These are phyloP conservation scores for Lipomyces yamadae DNA, from an alignment of 805 yeast species.

Conservation along the genomic window DNA sequence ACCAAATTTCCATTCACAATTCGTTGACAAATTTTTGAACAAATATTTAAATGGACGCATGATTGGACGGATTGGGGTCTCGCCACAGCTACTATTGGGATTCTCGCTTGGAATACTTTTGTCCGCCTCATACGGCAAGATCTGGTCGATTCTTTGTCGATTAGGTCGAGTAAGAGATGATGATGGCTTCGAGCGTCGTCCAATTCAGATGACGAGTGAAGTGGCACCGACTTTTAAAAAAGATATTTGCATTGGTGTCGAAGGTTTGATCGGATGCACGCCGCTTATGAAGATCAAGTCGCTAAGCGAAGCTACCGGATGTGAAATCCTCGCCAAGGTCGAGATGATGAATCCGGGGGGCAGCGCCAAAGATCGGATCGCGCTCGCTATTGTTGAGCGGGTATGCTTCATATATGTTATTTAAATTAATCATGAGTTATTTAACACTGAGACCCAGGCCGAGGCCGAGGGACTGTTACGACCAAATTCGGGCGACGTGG, in stretches of 20 bases:
- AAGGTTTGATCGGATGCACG: constrained; percentile 86
- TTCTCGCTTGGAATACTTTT: constrained; percentile 12
- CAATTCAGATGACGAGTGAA: background rate
- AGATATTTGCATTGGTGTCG: constrained; percentile 57
- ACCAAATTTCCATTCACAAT: background rate
- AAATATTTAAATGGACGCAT: background rate
- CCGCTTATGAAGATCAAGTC: constrained; percentile 78
- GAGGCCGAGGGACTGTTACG: constrained; percentile 62
- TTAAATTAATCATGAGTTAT: constrained; percentile 52
- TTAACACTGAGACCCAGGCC: constrained; percentile 55
- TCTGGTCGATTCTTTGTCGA: background rate
- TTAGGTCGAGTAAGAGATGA: background rate
- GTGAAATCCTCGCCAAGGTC: constrained; percentile 82
- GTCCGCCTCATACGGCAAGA: background rate
- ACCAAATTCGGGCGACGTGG: constrained; percentile 68
- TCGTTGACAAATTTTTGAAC: background rate
- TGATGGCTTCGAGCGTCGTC: background rate
- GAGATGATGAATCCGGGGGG: constrained; percentile 93
- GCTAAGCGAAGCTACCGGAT: constrained; percentile 72
- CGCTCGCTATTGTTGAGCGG: constrained; percentile 74
- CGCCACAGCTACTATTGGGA: constrained; percentile 13
- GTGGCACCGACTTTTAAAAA: background rate
- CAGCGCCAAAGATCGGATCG: constrained; percentile 93
- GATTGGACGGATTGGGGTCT: background rate
- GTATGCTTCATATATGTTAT: constrained; percentile 44